Base-by-base conservation (phyloP, 1,139 yeast species). In the Scheffersomyces parashehatae region DNA sequence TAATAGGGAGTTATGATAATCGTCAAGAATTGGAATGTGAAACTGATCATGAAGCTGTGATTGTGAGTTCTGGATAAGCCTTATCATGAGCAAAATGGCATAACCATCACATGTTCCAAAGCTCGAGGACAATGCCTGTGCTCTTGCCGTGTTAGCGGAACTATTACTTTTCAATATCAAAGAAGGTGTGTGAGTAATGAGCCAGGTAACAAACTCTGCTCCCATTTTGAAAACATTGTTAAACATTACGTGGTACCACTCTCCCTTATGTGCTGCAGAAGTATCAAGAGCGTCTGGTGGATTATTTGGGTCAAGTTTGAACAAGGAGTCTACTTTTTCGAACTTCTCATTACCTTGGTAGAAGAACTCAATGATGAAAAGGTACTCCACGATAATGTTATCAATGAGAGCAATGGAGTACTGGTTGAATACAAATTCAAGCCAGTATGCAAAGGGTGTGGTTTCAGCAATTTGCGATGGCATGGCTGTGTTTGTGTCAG, bases 391-490 rank as follows among this genome's bases (percentile, higher is more conserved):
- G 2, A 85, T 75, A 13, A 85, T 81, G 62, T 89, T 90, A 58
- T 89, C 96, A 28, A 85, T 64, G 7, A 90, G 60, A 0, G 96
- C 93, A 33, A 83, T 65, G 48, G 84, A 82, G 68, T 89, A 82
- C 54, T 87, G 88, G 45, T 85, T 73, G 61, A 83, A 88, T 0
- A 87, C 82, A 46, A 80, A 79, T 56, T 90, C 97, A 45, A 86
- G 68, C 79, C 85, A 81, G 55, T 83, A 83, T 8, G 78, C 70
- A 51, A 79, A 73, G 3, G 83, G 83, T 33, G 83, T 82, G 9
- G 85, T 79, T 62, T 89, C 96, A 0, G 97, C 96, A 32, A 88
- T 86, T 58, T 87, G 95, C 0, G 95, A 88, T 5, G 89, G 82
- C 65, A 90, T 82, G 0, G 88, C 90, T 1, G 85, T 75, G 37